phyloP scores from a whole-genome alignment of 148 eudicot genomes.

The Salicornia ramosissima region DNA sequence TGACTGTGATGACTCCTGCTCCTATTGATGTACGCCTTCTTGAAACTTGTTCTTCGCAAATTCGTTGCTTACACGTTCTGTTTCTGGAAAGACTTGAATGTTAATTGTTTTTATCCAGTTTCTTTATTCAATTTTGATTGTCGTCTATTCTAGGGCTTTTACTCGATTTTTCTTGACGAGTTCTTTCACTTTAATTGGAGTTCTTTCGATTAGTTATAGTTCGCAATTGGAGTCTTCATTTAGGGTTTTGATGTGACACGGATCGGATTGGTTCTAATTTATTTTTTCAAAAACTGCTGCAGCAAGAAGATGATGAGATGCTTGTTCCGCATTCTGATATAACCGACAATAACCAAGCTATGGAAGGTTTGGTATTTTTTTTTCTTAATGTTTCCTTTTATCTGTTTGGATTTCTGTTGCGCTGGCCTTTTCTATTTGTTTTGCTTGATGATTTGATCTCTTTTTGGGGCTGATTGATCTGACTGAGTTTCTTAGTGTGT shows the following conservation, averaged over 20 bases:
- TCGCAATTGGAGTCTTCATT: constrained; percentile 1
- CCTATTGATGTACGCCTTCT: constrained; percentile 45
- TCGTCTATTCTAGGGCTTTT: constrained; percentile 4
- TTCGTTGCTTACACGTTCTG: not conserved
- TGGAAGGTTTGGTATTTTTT: constrained; percentile 58
- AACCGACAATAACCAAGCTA: constrained; percentile 63
- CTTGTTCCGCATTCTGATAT: constrained; percentile 69
- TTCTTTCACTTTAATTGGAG: constrained; percentile 8
- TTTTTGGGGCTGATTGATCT: constrained; percentile 17
- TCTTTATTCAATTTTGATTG: constrained; percentile 14
- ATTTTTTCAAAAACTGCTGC: constrained; percentile 30
- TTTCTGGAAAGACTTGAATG: not conserved
- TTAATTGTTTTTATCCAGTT: too few species aligned
- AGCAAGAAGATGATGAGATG: constrained; percentile 88
- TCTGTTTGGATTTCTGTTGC: not conserved
- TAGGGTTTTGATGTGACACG: constrained; percentile 17
- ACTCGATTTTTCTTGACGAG: not conserved
- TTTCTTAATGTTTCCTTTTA: not conserved
- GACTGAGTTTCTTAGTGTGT: not conserved
- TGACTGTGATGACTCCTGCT: constrained; percentile 65
- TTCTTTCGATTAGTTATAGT: constrained; percentile 16
- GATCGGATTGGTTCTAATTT: constrained; percentile 25
- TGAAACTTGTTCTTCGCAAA: not conserved
- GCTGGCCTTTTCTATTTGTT: not conserved
- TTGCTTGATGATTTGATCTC: constrained; percentile 7